Base-by-base conservation (phyloP, 371 early-diverging fungal genomes). In the Zychaea mexicana region DNA sequence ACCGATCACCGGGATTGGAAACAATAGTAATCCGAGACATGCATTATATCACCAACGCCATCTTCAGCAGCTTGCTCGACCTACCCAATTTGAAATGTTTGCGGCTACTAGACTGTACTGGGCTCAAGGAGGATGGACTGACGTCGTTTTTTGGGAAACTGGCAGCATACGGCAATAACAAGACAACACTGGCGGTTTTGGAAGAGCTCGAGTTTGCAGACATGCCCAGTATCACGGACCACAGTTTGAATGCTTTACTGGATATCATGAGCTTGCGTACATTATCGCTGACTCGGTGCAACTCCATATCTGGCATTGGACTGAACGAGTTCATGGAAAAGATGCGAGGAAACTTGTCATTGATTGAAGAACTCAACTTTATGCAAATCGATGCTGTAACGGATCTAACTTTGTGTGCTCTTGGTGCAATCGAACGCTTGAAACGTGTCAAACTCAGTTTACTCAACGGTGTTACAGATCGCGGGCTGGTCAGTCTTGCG, bases 401-500 rank as follows among this genome's bases (percentile, higher is more conserved):
- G 24, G 49, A 49, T 49, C n/a, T 49, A n/a, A 49, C 49, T 22
- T 13, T 49, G 6, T 49, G 49, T 13, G 22, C 49, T 13, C 22
- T 49, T 5, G 49, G 49, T 24, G 26, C 49, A 9, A 49, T 49
- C n/a, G 49, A 49, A 49, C 22, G 49, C 10, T 24, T 49, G 8
- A 49, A 49, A 24, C 49, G 49, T 9, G 49, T 49, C 22, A 49
- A 49, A 24, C 49, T 49, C n/a, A 49, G 49, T 3, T 5, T 49
- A 13, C n/a, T 49, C 5, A 49, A 49, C n/a, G 49, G 49, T 24
- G 49, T 49, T 6, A 49, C 49, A 24, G 49, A 49, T 24, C 49
- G 49, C 19, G 49, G 49, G n/a, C n/a, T 49, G n/a, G 49, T 49
- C 10, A 49, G 49, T 49, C 49, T 49, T 49, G 49, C 49, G 9